Evolutionary conservation across 2,329 filamentous ascomycete genomes (phyloP), one percentile per base, ranked within the genome.

Genomic region (Penicillium thymicola): DNA sequence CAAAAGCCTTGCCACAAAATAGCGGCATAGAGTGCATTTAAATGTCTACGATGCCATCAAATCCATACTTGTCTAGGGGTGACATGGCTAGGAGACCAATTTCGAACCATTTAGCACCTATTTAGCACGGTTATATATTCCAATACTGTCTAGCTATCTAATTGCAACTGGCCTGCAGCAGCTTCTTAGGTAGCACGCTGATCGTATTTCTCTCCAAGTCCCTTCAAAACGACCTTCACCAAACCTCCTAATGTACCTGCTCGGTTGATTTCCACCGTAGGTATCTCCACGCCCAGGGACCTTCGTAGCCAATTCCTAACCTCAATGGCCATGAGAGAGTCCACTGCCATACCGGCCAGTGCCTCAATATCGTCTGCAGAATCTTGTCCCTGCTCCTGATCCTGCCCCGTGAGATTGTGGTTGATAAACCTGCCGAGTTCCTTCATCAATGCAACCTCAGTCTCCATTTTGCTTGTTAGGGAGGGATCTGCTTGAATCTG

Each of bases 211-310:
- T 61, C 56, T 2, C 56, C 52, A 4, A 64, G 51, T 16, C 57
- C 59, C 13, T 58, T 57, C 14, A 64, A 21, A 4, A 59, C 59
- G 0, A 63, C 37, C 13, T 58, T 62, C 27, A 55, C 52, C 46
- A 55, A 43, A 0, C 58, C 60, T 5, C 59, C 55, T 3, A 67
- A 51, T 1, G 51, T 66, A 5, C 57, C 63, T 3, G 63, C 60
- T 23, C 60, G 59, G 1, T 60, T 59, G 18, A 87, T 76, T 85
- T 89, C 73, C 85, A 78, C 55, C 87, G 73, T 77, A 83, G 69
- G 59, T 21, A 71, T 57, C 6, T 71, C 67, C 8, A 70, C 52
- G 0, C 55, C 63, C 0, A 67, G 49, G 27, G 59, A 61, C 0
- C 68, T 65, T 4, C 61, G 61, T 36, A 67, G 57, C 64, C 67